Evolutionary conservation across 2,329 filamentous ascomycete species (phyloP), one percentile per base, ranked within the genome.

Genomic region (Pseudogymnoascus sp.): DNA sequence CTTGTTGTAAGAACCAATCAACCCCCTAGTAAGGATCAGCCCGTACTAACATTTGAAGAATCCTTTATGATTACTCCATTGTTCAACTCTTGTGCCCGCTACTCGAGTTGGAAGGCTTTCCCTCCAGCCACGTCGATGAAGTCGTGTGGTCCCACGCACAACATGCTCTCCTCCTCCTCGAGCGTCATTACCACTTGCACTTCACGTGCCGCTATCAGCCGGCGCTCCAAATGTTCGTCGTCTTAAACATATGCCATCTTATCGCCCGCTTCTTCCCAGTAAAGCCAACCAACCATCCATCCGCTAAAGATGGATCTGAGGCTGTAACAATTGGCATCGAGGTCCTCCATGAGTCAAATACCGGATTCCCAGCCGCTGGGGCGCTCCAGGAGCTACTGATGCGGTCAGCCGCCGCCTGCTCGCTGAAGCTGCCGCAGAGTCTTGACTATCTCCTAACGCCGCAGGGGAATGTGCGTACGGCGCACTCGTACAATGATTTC

Each of bases 131-230:
- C 11, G 64, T 75, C 4, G 68, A 72, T 56, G 65, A 68, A 35
- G 53, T 68, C 4, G 64, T 73, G 5, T 70, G 73, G 69, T 63
- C 66, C 11, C 68, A 73, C 64, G 72, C 72, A 3, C 71, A 73
- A 61, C 61, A 68, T 22, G 74, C 72, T 2, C 62, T 75, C 12
- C 66, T 66, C 41, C 67, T 75, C n/a, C 65, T 74, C 8, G 67
- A 71, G 8, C 65, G 67, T 16, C 65, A 69, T 46, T 75, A 74
- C 65, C 64, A 65, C 8, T 63, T 63, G 5, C 65, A 68, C 10
- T 74, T 72, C 61, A 68, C 68, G 1, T 71, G 69, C 61, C 68
- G 68, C 22, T 74, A 73, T 62, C 72, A 74, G 43, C 69, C 71
- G 2, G 70, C 72, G 1, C 62, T 74, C 14, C 74, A 75, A 60